Percentiles rank a stretch among this genome's conserved stretches.
These are phyloP conservation scores for Neurospora tetrasperma DNA, from an alignment of 495 filamentous ascomycete species.

Conservation along the genomic window DNA sequence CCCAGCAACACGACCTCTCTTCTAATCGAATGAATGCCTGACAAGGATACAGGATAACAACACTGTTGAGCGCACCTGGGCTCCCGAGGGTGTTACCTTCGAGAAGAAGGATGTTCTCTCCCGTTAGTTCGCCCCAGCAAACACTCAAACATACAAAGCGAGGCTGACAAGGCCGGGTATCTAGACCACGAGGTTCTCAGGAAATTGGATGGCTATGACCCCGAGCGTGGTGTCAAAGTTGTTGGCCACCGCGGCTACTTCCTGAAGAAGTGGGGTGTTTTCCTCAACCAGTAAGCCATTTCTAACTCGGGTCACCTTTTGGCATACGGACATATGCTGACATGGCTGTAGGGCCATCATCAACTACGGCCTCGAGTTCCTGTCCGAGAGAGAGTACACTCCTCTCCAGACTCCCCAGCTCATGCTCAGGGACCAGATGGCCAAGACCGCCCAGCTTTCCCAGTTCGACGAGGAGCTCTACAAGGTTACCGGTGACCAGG, in stretches of 20 bases:
- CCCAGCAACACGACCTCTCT: neutral
- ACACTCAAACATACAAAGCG: conserved; percentile 25
- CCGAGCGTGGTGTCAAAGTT: conserved; percentile 86
- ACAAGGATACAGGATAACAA: conserved; percentile 58
- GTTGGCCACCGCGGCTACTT: conserved; percentile 95
- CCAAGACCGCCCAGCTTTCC: conserved; percentile 95
- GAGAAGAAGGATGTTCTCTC: conserved; percentile 43
- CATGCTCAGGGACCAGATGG: conserved; percentile 94
- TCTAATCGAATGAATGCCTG: neutral
- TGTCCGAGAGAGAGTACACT: conserved; percentile 67
- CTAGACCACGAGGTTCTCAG: conserved; percentile 85
- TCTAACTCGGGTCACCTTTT: neutral
- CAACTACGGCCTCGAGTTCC: conserved; percentile 88
- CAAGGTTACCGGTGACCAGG: conserved; percentile 83
- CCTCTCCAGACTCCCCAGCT: conserved; percentile 89
- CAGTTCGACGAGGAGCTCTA: conserved; percentile 97
- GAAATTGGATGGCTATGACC: conserved; percentile 83
- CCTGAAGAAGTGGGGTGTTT: conserved; percentile 80
- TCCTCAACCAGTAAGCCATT: conserved; percentile 43
- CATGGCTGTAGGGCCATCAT: conserved; percentile 51
- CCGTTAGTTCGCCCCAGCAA: conserved; percentile 21
- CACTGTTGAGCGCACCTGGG: conserved; percentile 62
- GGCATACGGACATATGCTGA: neutral
- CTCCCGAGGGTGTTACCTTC: conserved; percentile 57
- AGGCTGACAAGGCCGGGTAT: neutral